Percentiles rank a stretch among this genome's conserved stretches.
These are phyloP conservation scores for Cynara cardunculus DNA, from an alignment of 129 eudicot genomes.

Conservation along the genomic window DNA sequence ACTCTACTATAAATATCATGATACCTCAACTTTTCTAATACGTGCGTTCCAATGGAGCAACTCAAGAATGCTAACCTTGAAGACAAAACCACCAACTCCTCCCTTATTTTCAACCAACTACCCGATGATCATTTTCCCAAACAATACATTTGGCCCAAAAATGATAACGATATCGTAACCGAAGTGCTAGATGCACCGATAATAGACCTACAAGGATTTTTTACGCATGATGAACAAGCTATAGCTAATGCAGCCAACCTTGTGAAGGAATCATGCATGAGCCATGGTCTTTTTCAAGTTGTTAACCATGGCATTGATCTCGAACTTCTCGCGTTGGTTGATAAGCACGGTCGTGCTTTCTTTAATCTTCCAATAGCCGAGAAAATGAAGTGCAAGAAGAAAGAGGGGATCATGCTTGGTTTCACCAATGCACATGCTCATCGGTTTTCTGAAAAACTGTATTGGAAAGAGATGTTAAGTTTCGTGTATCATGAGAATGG, in stretches of 20 bases:
- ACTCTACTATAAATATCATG: constrained; percentile 4
- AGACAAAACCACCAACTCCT: constrained; percentile 20
- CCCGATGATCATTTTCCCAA: constrained; percentile 22
- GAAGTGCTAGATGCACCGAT: constrained; percentile 30
- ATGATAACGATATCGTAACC: constrained; percentile 9
- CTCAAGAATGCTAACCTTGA: neutral
- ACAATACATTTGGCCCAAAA: constrained; percentile 45
- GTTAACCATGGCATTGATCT: constrained; percentile 54
- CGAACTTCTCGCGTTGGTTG: constrained; percentile 21
- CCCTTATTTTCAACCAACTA: constrained; percentile 2
- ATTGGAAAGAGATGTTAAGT: constrained; percentile 44
- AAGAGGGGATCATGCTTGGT: constrained; percentile 36
- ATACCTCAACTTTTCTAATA: neutral
- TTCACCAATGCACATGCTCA: constrained; percentile 37
- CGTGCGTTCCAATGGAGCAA: constrained; percentile 14
- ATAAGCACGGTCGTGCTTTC: constrained; percentile 32
- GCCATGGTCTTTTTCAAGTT: constrained; percentile 58
- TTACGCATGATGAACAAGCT: constrained; percentile 26
- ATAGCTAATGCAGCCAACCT: constrained; percentile 25
- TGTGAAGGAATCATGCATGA: constrained; percentile 33
- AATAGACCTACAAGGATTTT: constrained; percentile 40
- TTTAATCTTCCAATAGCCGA: constrained; percentile 36
- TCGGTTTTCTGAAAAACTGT: constrained; percentile 34
- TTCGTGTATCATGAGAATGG: constrained; percentile 34
- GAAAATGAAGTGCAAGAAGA: constrained; percentile 29